A percentile compares a stretch with the other conserved stretches of the same genome.
phyloP scores from a whole-genome alignment of 768 basidiomycete species.

The Boletus subparvulus region DNA sequence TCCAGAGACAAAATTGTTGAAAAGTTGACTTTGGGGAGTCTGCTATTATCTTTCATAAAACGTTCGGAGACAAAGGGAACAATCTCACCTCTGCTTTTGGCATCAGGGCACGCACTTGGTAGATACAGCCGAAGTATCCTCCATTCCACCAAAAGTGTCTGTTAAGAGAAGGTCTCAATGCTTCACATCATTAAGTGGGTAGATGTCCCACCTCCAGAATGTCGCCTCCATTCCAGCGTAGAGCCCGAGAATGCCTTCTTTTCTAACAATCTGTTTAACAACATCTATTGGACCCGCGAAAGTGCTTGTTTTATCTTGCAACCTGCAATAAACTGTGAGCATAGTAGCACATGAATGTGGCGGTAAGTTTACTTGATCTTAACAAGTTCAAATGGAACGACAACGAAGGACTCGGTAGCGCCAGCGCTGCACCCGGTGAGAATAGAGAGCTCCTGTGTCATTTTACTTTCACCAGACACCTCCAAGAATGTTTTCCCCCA shows the following conservation, averaged over 20 bases:
- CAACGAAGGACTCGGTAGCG: slow-evolving; percentile 92
- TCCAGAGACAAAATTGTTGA: slow-evolving; percentile 94
- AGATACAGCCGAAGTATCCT: slow-evolving; percentile 93
- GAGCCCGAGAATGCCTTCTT: slow-evolving; percentile 79
- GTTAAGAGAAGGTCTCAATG: neutral
- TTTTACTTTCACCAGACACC: slow-evolving; percentile 69
- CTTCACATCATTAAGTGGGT: neutral
- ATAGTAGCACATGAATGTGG: neutral
- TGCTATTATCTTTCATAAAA: slow-evolving; percentile 26
- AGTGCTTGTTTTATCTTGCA: slow-evolving; percentile 91
- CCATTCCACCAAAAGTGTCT: slow-evolving; percentile 93
- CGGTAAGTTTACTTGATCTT: slow-evolving; percentile 65
- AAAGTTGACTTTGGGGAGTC: slow-evolving; percentile 65
- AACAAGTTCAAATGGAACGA: slow-evolving; percentile 95
- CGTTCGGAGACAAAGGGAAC: neutral
- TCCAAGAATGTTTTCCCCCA: slow-evolving; percentile 84
- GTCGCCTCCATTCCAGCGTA: slow-evolving; percentile 97
- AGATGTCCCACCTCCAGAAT: slow-evolving; percentile 76
- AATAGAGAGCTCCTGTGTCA: slow-evolving; percentile 87
- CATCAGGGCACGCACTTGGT: slow-evolving; percentile 74
- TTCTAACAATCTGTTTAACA: slow-evolving; percentile 71
- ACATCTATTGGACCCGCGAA: slow-evolving; percentile 93
- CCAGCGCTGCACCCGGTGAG: slow-evolving; percentile 92
- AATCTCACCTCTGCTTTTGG: slow-evolving; percentile 78
- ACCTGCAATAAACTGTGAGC: slow-evolving; percentile 37